Evolutionary conservation across 2,329 filamentous ascomycete genomes (phyloP), one percentile per base, ranked within the genome.

Genomic region (Fusarium odoratissimum): DNA sequence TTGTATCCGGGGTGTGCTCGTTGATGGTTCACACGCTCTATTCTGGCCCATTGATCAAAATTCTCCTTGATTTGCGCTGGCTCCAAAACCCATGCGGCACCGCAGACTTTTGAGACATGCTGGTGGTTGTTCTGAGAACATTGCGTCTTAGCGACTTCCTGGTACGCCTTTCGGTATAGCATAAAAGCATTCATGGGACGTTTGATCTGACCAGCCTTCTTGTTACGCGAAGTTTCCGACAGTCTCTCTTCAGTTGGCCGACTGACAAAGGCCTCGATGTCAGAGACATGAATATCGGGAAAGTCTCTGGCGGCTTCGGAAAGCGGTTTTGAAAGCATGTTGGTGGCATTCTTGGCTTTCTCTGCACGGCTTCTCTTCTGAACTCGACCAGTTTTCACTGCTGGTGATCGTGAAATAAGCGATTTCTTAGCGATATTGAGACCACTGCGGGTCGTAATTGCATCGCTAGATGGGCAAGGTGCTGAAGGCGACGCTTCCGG

Each of bases 161-260:
- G 93, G 79, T 94, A 98, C 11, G 94, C 94, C 74, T 96, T 97
- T 45, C 96, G 92, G 81, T 99, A 99, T 56, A 99, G 86, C 92
- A 99, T 97, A 84, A 98, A 99, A 2, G 94, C 95, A 81, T 99
- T 99, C 92, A 98, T 97, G 6, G 96, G 95, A 35, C 96, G 89
- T 77, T 95, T 94, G 75, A 98, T 89, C 80, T 95, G 95, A 31
- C 93, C 93, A 40, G 90, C 85, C 76, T 91, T 94, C 64, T 90
- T 88, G 76, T 89, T 88, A 46, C 90, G 75, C 31, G 76, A 88
- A 14, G 92, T 90, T 80, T 97, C 95, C 60, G 85, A 83, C 54
- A 85, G 86, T 63, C 95, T 89, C 11, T 87, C 87, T 63, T 93
- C 91, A 4, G 85, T 83, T 14, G 92, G 85, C 56, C 95, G 89